Conservation (phyloP, 352 stramenopile genomes). For the Phytophthora cajani region DNA sequence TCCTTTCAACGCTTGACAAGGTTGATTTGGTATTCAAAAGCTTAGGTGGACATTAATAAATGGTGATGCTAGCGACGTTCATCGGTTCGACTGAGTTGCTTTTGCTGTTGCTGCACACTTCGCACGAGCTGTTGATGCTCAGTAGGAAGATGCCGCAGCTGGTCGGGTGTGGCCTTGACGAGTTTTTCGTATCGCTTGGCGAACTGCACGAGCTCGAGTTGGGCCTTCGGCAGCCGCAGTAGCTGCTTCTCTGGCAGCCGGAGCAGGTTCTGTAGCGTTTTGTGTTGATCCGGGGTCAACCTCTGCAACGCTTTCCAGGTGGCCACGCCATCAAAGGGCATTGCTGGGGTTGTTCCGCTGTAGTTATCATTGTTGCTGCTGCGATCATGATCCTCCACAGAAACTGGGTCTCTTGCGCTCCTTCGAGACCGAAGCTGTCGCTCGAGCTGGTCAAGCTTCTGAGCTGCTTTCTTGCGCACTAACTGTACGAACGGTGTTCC, state of each 20-base stretch:
- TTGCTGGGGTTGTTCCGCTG: background rate
- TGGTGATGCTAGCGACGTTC: conserved; percentile 12
- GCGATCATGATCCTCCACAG: conserved; percentile 2
- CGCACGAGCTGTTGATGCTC: conserved; percentile 53
- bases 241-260: conserved; percentile 44
- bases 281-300: conserved; percentile 42
- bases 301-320: conserved; percentile 26
- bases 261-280: conserved; percentile 50
- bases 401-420: background rate
- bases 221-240: conserved; percentile 38
- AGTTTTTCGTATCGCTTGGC: conserved; percentile 62
- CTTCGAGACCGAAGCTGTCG: conserved; percentile 6
- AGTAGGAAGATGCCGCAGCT: conserved; percentile 44
- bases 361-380: conserved; percentile 20
- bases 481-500: conserved; percentile 62
- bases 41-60: conserved; percentile 1
- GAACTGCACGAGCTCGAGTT: conserved; percentile 62
- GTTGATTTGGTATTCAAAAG: background rate
- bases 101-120: conserved; percentile 37
- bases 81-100: conserved; percentile 5
- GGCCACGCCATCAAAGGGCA: background rate
- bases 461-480: conserved; percentile 46
- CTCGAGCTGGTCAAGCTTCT: conserved; percentile 55
- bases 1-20: background rate
- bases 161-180: conserved; percentile 33